Evolutionary conservation across 805 yeast species (phyloP), one percentile per base, ranked within the genome.

Genomic region (Candida hispaniensis): DNA sequence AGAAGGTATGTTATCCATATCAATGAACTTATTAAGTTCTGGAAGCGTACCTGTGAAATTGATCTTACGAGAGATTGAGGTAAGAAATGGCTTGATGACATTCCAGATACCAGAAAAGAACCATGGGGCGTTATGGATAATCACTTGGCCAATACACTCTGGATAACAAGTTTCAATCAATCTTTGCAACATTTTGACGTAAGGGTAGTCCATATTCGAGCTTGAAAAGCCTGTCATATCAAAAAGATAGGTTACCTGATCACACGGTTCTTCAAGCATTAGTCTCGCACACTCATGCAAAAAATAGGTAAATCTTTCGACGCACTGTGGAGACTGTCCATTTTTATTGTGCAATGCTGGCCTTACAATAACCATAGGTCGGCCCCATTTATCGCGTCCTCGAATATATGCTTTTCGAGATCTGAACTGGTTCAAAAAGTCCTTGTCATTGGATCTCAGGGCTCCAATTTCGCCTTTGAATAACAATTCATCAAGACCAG

Each of bases 381-480:
- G 79, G 32, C 98, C 98, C 44, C 88, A 96, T 51, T 69, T 81
- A 59, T 91, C 98, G 18, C 85, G 81, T 64, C 91, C 86, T 64
- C 91, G 97, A 59, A 91, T 91, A 63, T 86, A 91, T 40, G 94
- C 94, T 46, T 86, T 94, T 33, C 72, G 58, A 16, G 91, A 79
- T 62, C 91, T 88, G 63, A 91, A 97, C n/a, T 72, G 75, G 63
- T 86, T 91, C 43, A 80, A 74, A 69, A 88, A 91, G 54, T 83
- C 94, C 70, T 59, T 36, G 77, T 81, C 30, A 78, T 60, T 20
- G 88, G 86, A 50, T 80, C 66, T 48, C 39, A 66, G 63, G 1
- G 71, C 65, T 56, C 81, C 71, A 22, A 72, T 43, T 59, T 68
- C 62, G 24, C 59, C 50, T 75, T 73, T 66, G 51, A 69, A 61